A percentile compares a stretch with the other conserved stretches of the same genome.
Conservation (phyloP, 805 yeast genomes). For the Lipomyces oligophaga region DNA sequence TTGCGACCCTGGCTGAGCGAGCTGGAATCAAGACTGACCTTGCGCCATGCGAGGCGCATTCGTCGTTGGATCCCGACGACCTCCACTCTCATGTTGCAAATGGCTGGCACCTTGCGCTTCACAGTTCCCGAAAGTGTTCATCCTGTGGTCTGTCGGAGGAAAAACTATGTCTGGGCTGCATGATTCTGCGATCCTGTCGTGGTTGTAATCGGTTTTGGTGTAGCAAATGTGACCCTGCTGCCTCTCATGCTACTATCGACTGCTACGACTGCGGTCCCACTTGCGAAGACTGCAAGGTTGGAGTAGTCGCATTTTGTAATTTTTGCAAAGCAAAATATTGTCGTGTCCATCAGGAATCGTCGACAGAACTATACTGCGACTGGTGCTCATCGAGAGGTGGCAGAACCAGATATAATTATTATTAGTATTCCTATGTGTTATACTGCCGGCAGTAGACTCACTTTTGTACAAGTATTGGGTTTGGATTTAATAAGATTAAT, state of each 20-base stretch:
- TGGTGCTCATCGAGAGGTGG: slow-evolving; percentile 29
- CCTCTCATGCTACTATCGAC: slow-evolving; percentile 14
- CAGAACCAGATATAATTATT: slow-evolving; percentile 10
- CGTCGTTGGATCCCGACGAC: neutral
- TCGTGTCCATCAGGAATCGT: slow-evolving; percentile 23
- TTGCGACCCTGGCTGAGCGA: slow-evolving; percentile 10
- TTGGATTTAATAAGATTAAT: neutral
- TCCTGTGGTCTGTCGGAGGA: slow-evolving; percentile 10
- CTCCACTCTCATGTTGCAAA: neutral
- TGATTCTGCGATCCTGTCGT: slow-evolving; percentile 19
- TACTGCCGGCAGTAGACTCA: neutral
- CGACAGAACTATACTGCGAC: slow-evolving; percentile 27
- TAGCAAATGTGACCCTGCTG: slow-evolving; percentile 18
- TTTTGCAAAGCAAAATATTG: slow-evolving; percentile 28
- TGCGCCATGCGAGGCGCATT: slow-evolving; percentile 14
- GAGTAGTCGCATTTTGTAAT: slow-evolving; percentile 17
- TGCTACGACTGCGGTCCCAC: slow-evolving; percentile 29
- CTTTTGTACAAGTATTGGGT: neutral
- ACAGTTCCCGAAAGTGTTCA: slow-evolving; percentile 6
- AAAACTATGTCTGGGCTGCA: slow-evolving; percentile 18
- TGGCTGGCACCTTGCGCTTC: slow-evolving; percentile 25
- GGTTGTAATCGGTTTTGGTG: slow-evolving; percentile 26
- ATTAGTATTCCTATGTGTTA: neutral
- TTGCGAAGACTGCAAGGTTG: slow-evolving; percentile 24
- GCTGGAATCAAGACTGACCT: slow-evolving; percentile 26